Evolutionary conservation across 2,329 filamentous ascomycete species (phyloP), one percentile per base, ranked within the genome.

Genomic region (Westerdykella aurantiaca): DNA sequence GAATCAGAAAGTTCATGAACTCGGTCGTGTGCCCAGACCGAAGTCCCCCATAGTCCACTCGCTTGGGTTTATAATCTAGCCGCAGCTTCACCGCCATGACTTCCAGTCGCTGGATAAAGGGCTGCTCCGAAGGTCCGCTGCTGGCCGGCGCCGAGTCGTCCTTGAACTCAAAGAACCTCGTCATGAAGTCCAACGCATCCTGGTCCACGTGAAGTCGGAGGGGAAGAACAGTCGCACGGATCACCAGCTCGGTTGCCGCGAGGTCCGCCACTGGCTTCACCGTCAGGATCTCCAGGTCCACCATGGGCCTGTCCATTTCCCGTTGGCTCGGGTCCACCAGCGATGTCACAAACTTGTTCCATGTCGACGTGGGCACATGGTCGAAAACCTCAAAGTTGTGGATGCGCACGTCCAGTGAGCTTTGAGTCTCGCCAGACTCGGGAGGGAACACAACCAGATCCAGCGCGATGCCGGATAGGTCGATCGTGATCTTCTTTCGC

Each of bases 271-370:
- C 77, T 4, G 93, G 93, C 64, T 86, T 88, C 34, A 97, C 88
- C 43, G 86, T 95, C 44, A 95, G 73, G 5, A 97, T 72, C 63
- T 96, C 87, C 7, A 97, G 72, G 60, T 95, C 89, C 13, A 93
- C 78, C 90, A 97, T 96, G 57, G 83, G 88, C 12, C 85, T 85
- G 14, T 83, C 85, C 67, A 87, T 85, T 68, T 97, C 88, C 39
- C 90, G 81, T 58, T 88, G 83, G n/a, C 86, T 87, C 10, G 83
- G 84, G 61, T 94, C 88, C 46, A 86, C 82, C 71, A 95, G 86
- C 57, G 95, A 96, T 0, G 91, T 97, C 12, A 88, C 83, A 69
- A 98, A 98, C 64, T 96, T 98, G 67, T 87, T 94, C 94, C 94
- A 98, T 0, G 91, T 96, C 3, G 93, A 98, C 0, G 88, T 91